Evolutionary conservation across 139 green algal species (phyloP).

Genomic region (Coccomyxa sp.): DNA sequence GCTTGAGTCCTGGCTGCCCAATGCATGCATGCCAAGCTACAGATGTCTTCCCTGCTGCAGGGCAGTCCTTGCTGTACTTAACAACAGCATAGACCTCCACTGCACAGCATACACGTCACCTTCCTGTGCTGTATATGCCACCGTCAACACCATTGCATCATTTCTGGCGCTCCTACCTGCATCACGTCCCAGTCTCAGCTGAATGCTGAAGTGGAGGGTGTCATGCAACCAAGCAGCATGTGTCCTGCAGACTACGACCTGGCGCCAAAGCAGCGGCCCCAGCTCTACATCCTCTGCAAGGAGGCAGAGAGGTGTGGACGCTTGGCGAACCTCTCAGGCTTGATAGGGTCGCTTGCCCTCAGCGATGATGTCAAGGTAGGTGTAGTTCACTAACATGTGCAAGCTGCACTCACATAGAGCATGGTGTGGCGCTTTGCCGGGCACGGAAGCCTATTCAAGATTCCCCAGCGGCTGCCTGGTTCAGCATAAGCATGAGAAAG

Average conservation of each 20-base stretch:
- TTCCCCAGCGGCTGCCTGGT: no score
- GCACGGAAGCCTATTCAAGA: no score
- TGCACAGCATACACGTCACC: not conserved
- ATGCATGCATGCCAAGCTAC: not conserved
- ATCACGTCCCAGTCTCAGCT: not conserved
- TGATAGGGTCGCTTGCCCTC: slow-evolving; percentile 58
- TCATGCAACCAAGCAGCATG: not conserved
- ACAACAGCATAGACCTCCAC: not conserved
- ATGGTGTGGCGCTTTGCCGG: slow-evolving; percentile 46
- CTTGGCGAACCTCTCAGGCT: slow-evolving; percentile 24
- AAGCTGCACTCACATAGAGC: slow-evolving; percentile 65
- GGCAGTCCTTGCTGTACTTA: not conserved
- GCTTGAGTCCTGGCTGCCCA: not conserved
- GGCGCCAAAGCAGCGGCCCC: slow-evolving; percentile 63
- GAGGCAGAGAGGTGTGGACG: slow-evolving; percentile 23
- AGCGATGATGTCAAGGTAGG: slow-evolving; percentile 29
- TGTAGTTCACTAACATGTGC: slow-evolving; percentile 30
- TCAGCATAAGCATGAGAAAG: no score
- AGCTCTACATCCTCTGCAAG: slow-evolving; percentile 57
- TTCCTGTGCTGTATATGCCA: not conserved
- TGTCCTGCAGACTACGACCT: slow-evolving; percentile 70
- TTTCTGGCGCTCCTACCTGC: not conserved
- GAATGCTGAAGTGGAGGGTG: not conserved
- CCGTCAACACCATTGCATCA: not conserved
- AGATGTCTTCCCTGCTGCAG: not conserved